Evolutionary conservation across 352 stramenopile species (phyloP).

Genomic region (Globisporangium spiculum): DNA sequence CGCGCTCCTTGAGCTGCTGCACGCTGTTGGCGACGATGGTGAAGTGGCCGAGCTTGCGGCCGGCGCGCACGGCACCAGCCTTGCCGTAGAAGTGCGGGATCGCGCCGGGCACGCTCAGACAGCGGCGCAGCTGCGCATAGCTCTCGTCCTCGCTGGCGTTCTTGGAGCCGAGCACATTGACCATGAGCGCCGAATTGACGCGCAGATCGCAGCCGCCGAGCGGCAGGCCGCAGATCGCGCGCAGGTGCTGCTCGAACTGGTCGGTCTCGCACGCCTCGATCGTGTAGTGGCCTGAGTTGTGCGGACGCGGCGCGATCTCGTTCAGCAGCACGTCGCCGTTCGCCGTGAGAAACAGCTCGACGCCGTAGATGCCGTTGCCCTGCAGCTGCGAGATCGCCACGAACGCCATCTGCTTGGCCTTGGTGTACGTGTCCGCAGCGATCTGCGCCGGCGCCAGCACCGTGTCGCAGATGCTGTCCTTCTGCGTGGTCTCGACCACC

Average conservation of each 20-base stretch:
- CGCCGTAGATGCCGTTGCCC: constrained; percentile 93
- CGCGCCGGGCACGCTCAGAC: constrained; percentile 74
- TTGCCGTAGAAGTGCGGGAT: constrained; percentile 98
- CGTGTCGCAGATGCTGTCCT: constrained; percentile 97
- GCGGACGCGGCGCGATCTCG: constrained; percentile 95
- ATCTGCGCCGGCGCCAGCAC: constrained; percentile 91
- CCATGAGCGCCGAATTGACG: constrained; percentile 89
- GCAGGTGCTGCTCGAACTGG: constrained; percentile 99
- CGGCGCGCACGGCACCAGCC: constrained; percentile 66
- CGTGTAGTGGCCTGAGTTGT: constrained; percentile 99
- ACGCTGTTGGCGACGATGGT: constrained; percentile 92
- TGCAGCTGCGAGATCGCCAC: constrained; percentile 74
- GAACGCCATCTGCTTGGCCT: constrained; percentile 58
- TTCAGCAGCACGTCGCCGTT: constrained; percentile 92
- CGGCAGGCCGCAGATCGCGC: constrained; percentile 92
- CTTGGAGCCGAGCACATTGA: constrained; percentile 86
- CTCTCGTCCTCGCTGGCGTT: constrained; percentile 80
- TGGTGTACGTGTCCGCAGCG: constrained; percentile 28
- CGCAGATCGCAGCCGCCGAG: constrained; percentile 91
- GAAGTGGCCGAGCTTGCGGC: constrained; percentile 97
- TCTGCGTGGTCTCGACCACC: constrained; percentile 96
- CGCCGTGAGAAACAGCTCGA: constrained; percentile 96
- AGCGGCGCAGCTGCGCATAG: constrained; percentile 59
- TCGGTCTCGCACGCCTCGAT: constrained; percentile 97
- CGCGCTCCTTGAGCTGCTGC: constrained; percentile 75